phyloP scores from a whole-genome alignment of 2,329 filamentous ascomycete genomes.

The Aspergillus tubingensis region DNA sequence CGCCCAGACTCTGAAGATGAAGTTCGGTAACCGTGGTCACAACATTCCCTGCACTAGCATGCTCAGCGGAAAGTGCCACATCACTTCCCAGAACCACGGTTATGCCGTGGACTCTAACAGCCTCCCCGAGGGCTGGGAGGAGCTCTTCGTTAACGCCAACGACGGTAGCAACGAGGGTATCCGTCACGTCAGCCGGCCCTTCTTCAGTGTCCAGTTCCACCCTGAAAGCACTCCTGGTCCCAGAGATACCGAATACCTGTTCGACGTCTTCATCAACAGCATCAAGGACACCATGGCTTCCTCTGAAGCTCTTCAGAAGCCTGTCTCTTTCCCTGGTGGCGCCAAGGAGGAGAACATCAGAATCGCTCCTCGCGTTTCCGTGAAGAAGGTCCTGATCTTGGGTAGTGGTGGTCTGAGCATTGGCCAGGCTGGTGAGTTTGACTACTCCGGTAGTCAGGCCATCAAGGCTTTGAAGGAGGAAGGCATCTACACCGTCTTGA shows the following conservation, averaged over 20 bases:
- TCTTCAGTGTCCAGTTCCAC: slow-evolving; percentile 99
- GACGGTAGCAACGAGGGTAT: slow-evolving; percentile 98
- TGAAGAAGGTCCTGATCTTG: slow-evolving; percentile 93
- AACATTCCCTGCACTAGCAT: slow-evolving; percentile 98
- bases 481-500: slow-evolving; percentile 95
- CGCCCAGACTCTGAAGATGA: slow-evolving; percentile 89
- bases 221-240: slow-evolving; percentile 96
- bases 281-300: slow-evolving; percentile 72
- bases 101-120: slow-evolving; percentile 84
- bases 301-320: slow-evolving; percentile 64
- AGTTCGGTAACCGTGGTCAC: slow-evolving; percentile 97
- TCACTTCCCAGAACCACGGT: slow-evolving; percentile 98
- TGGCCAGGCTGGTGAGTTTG: slow-evolving; percentile 96
- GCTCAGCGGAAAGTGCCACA: slow-evolving; percentile 95
- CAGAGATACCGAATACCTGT: slow-evolving; percentile 92
- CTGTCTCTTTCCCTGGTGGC: slow-evolving; percentile 86
- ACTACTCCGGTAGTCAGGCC: slow-evolving; percentile 96
- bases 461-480: slow-evolving; percentile 99
- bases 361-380: slow-evolving; percentile 74
- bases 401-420: slow-evolving; percentile 95
- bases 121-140: slow-evolving; percentile 78
- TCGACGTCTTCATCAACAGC: slow-evolving; percentile 92
- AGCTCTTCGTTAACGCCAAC: slow-evolving; percentile 97
- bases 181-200: slow-evolving; percentile 78
- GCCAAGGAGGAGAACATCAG: slow-evolving; percentile 75